Conservation (phyloP, 1,284 basidiomycete species). For the Phlebopus sp. region DNA sequence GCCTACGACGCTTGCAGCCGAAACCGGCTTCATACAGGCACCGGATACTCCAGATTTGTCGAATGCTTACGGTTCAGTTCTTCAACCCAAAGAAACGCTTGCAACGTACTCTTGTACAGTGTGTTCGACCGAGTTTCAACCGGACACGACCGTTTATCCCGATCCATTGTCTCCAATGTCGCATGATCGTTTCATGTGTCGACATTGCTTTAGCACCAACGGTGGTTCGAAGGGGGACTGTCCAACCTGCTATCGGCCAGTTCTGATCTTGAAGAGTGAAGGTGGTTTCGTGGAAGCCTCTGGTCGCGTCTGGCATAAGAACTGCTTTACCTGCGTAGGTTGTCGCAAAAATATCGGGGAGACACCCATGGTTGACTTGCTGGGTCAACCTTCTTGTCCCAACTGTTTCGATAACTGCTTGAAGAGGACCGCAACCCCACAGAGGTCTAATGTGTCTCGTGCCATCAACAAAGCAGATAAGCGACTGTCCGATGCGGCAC, state of each 20-base stretch:
- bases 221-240: constrained; percentile 77
- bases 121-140: constrained; percentile 65
- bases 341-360: constrained; percentile 72
- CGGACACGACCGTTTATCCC: constrained; percentile 80
- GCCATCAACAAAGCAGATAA: constrained; percentile 24
- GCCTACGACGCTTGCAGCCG: constrained; percentile 30
- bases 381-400: constrained; percentile 71
- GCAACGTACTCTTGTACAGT: constrained; percentile 61
- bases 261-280: constrained; percentile 70
- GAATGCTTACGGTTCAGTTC: constrained; percentile 77
- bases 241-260: constrained; percentile 59
- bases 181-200: constrained; percentile 63
- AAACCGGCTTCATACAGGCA: constrained; percentile 60
- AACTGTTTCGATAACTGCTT: constrained; percentile 76
- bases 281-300: constrained; percentile 71
- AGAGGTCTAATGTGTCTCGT: constrained; percentile 33
- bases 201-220: constrained; percentile 62
- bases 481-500: constrained; percentile 42
- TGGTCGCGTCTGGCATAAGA: constrained; percentile 72
- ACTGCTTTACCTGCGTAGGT: constrained; percentile 69
- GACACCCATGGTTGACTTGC: constrained; percentile 74
- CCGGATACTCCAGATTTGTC: constrained; percentile 61
- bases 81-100: constrained; percentile 74
- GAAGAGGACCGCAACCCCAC: constrained; percentile 48
- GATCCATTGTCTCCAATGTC: constrained; percentile 48